These are phyloP conservation scores for Mycoemilia scoparia DNA, from an alignment of 192 early-diverging fungal species.

Conservation along the genomic window DNA sequence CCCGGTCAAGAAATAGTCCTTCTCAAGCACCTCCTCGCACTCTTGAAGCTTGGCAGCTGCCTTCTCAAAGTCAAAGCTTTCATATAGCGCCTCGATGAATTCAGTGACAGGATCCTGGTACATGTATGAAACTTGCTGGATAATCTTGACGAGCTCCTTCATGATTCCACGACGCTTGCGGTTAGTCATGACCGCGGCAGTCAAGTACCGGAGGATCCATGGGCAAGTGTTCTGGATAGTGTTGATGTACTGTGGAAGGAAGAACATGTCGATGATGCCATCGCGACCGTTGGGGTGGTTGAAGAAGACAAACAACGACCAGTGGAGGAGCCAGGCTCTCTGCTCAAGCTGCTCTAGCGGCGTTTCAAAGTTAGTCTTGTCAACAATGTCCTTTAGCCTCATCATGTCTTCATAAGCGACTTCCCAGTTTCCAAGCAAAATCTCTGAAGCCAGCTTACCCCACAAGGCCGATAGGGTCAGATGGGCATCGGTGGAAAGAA, in stretches of 20 bases:
- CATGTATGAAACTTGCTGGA: slow-evolving; percentile 67
- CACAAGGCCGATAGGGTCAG: slow-evolving; percentile 74
- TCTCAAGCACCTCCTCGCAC: slow-evolving; percentile 68
- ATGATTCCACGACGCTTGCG: slow-evolving; percentile 64
- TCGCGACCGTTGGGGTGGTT: slow-evolving; percentile 94
- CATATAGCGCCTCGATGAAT: slow-evolving; percentile 82
- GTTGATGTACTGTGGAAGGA: slow-evolving; percentile 84
- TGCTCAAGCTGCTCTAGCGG: slow-evolving; percentile 84
- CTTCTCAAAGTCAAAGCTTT: slow-evolving; percentile 86
- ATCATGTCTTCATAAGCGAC: slow-evolving; percentile 75
- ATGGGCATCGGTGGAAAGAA: slow-evolving; percentile 79
- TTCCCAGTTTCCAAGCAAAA: slow-evolving; percentile 88
- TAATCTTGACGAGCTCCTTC: slow-evolving; percentile 77
- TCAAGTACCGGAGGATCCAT: slow-evolving; percentile 88
- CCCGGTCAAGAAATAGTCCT: slow-evolving; percentile 81
- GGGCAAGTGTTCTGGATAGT: slow-evolving; percentile 94
- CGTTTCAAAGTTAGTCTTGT: slow-evolving; percentile 54
- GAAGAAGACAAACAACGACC: slow-evolving; percentile 96
- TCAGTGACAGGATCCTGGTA: slow-evolving; percentile 86
- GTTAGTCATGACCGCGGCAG: slow-evolving; percentile 84
- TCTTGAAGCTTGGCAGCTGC: slow-evolving; percentile 74
- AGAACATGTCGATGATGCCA: slow-evolving; percentile 82
- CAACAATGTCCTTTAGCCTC: slow-evolving; percentile 72
- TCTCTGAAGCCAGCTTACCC: slow-evolving; percentile 94
- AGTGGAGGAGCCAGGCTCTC: slow-evolving; percentile 87